phyloP scores from a whole-genome alignment of 129 eudicot genomes.

The Artemisia argyi region DNA sequence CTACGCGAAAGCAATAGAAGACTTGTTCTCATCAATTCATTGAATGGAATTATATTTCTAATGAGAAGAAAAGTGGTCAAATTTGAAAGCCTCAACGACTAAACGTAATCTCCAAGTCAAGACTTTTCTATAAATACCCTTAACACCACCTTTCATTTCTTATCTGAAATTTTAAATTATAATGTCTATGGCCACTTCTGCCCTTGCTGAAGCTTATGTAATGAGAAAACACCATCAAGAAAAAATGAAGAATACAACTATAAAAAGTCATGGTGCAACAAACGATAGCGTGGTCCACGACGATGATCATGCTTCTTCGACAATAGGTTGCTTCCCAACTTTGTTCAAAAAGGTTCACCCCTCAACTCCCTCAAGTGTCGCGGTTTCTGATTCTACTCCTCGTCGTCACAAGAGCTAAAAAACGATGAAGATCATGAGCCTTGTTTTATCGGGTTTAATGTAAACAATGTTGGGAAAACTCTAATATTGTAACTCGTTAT shows the following conservation, averaged over 20 bases:
- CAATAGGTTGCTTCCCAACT: slow-evolving; percentile 27
- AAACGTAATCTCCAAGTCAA: slow-evolving; percentile 14
- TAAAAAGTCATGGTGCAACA: no score
- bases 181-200: slow-evolving; percentile 27
- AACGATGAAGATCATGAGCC: background rate
- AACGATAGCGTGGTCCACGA: background rate
- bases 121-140: background rate
- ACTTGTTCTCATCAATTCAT: no score
- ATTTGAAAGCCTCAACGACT: no score
- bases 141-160: background rate
- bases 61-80: no score
- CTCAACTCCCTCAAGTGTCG: background rate
- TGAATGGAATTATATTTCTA: no score
- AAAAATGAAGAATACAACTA: slow-evolving; percentile 23
- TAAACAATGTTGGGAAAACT: no score
- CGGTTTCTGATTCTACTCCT: slow-evolving; percentile 1
- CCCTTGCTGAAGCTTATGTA: slow-evolving; percentile 41
- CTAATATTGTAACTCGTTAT: no score
- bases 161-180: background rate
- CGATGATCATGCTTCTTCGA: background rate
- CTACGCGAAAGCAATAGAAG: no score
- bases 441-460: no score
- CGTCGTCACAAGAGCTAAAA: background rate
- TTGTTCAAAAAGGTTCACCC: slow-evolving; percentile 43
- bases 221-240: slow-evolving; percentile 39